These are phyloP conservation scores for Endocarpon pusillum DNA, from an alignment of 495 filamentous ascomycete species.

Conservation along the genomic window DNA sequence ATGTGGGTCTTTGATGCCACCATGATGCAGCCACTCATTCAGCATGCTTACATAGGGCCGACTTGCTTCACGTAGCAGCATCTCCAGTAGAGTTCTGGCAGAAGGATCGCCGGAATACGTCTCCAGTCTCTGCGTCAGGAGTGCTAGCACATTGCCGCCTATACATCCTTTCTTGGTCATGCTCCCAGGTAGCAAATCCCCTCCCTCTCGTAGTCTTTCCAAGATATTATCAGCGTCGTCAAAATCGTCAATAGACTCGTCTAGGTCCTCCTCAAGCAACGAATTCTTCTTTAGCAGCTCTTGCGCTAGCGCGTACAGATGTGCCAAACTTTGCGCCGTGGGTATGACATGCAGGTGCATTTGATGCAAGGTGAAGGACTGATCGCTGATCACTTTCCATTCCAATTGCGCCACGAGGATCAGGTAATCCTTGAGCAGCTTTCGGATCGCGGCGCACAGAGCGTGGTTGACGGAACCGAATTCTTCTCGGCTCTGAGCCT, in stretches of 20 bases:
- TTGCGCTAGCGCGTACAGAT: conserved; percentile 71
- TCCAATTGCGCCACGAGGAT: conserved; percentile 86
- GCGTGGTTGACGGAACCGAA: conserved; percentile 95
- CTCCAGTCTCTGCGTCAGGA: conserved; percentile 69
- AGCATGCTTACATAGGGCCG: conserved; percentile 95
- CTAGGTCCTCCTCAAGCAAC: conserved; percentile 68
- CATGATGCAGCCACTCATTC: conserved; percentile 96
- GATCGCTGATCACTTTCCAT: conserved; percentile 72
- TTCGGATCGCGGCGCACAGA: conserved; percentile 80
- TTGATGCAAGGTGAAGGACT: conserved; percentile 76
- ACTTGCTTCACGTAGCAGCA: conserved; percentile 70
- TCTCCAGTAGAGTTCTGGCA: conserved; percentile 61
- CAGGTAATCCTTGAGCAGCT: conserved; percentile 80
- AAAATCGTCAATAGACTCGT: conserved; percentile 67
- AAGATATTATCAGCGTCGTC: conserved; percentile 80
- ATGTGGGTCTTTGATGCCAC: conserved; percentile 86
- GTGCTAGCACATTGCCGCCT: conserved; percentile 72
- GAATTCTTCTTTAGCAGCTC: conserved; percentile 79
- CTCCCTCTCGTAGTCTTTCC: conserved; percentile 62
- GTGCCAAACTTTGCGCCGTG: conserved; percentile 74
- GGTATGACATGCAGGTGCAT: conserved; percentile 82
- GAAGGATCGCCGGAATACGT: conserved; percentile 87
- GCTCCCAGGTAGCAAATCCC: conserved; percentile 54
- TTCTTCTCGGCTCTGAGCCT: conserved; percentile 82
- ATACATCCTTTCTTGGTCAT: conserved; percentile 88